Evolutionary conservation across 2,329 filamentous ascomycete species (phyloP).

Genomic region (Neonectria sp.): DNA sequence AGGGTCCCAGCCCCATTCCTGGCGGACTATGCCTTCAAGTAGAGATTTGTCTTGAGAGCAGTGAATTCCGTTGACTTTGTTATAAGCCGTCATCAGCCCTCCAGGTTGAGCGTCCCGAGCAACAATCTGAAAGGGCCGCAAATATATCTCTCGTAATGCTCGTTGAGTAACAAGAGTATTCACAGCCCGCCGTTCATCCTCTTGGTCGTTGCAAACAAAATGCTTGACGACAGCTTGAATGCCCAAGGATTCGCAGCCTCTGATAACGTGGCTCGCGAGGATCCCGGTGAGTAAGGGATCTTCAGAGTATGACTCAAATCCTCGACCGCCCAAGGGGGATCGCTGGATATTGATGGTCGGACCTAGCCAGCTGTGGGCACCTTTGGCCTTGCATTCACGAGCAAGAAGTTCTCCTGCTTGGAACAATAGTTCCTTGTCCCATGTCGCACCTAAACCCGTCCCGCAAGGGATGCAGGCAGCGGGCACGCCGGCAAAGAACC

Average conservation of each 20-base stretch:
- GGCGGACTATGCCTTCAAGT: too few relatives aligned
- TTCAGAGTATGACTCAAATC: constrained; percentile 22
- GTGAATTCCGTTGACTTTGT: constrained; percentile 59
- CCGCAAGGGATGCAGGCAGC: constrained; percentile 28
- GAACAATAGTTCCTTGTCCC: constrained; percentile 23
- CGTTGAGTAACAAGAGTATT: constrained; percentile 4
- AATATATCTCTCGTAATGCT: constrained; percentile 51
- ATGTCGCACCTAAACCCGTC: constrained; percentile 33
- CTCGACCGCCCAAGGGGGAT: constrained; percentile 15
- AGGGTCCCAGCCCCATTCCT: too few relatives aligned
- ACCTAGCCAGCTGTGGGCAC: constrained; percentile 15
- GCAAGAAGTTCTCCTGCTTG: constrained; percentile 26
- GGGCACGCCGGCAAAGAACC: constrained; percentile 29
- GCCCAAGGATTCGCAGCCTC: neutral
- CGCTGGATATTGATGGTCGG: constrained; percentile 19
- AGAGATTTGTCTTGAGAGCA: too few relatives aligned
- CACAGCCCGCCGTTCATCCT: constrained; percentile 7
- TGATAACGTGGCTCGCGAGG: constrained; percentile 13
- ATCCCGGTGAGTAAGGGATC: constrained; percentile 17
- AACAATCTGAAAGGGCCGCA: constrained; percentile 60
- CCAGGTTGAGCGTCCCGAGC: constrained; percentile 54
- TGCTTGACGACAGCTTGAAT: constrained; percentile 13
- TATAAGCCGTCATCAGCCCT: constrained; percentile 61
- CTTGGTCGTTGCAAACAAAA: constrained; percentile 19
- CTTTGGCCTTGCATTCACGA: constrained; percentile 23